Evolutionary conservation across 495 filamentous ascomycete genomes (phyloP), one percentile per base, ranked within the genome.

Genomic region (Xylaria cubensis): DNA sequence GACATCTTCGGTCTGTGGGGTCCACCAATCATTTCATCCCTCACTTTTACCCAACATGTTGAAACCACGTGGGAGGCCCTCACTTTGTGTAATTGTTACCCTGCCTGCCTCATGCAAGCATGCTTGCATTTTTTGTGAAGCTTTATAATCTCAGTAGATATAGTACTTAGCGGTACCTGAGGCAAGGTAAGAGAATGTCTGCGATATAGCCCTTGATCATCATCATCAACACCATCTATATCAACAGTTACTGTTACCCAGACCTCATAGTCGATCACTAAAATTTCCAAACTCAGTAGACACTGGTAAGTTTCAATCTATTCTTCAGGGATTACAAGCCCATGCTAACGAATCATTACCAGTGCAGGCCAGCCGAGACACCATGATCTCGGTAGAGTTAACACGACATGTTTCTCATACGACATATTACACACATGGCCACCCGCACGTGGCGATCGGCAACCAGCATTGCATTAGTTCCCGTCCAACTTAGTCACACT

Each of bases 11-110:
- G 48, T 42, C 36, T 72, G 70, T 53, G 70, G 70, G 70, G 70
- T 72, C 70, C 24, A 32, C 70, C 70, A 72, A 72, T 72, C 63
- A 67, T 50, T 29, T 41, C 42, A 42, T 29, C 7, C 3, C 39
- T 42, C 51, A 4, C 39, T 24, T 48, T 48, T 17, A 69, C 29
- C 66, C 39, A 61, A 19, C 51, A 46, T 41, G 36, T 26, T 41
- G 17, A 61, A 61, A 53, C 56, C 68, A 70, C 68, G 68, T 70
- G 68, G 58, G 46, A 42, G 6, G 42, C 5, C 26, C 34, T 24
- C 26, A 19, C 4, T 58, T 46, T 42, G 32, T 53, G 50, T 34
- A 42, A 51, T 55, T 67, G 64, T 21, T 29, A 64, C 62, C 62
- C 21, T 21, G 17, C 24, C 36, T 34, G 4, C 58, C 29, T 61